Evolutionary conservation across 441 rosid genomes (phyloP), one percentile per base, ranked within the genome.

Genomic region (Erodium moschatum): DNA sequence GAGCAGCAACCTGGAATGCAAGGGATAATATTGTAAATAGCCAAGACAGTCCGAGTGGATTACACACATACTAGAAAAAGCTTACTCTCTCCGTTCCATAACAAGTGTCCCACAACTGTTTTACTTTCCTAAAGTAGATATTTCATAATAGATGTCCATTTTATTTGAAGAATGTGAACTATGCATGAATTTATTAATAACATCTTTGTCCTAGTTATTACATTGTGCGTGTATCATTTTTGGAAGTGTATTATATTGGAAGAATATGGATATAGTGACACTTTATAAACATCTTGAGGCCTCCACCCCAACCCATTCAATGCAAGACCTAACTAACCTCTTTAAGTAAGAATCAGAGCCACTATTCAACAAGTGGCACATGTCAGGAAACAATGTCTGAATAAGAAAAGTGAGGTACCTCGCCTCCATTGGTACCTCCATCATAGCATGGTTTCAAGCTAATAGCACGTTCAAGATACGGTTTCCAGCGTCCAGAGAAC

Each of bases 391-490:
- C 27, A 58, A 58, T 58, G 29, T 1, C 5, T 19, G 31, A 58
- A 18, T 58, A 65, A 29, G 38, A 63, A 71, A 58, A 70, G 64
- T 48, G 12, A 72, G 8, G 20, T 83, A 95, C 98, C 98, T 92
- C 96, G 27, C 99, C 99, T 70, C 98, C 99, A 81, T 92, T 90
- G 74, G 77, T 82, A 76, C 96, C 96, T 66, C 93, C 97, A 80
- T 87, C 93, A 64, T 92, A 95, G 83, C 96, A 90, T 69, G 98
- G 99, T 80, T 84, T 89, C 85, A 95, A 83, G 83, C 91, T 90
- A 79, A 92, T 72, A 56, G 98, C 99, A 68, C 90, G 98, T 84
- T 92, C 98, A 82, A 92, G 96, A 76, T 96, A 96, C 70, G 99
- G 99, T 76, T 78, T 84, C 99, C 99, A 96, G 60, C 89, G 97